phyloP scores from a whole-genome alignment of 75 land plant species.

The Sequoiadendron giganteum region DNA sequence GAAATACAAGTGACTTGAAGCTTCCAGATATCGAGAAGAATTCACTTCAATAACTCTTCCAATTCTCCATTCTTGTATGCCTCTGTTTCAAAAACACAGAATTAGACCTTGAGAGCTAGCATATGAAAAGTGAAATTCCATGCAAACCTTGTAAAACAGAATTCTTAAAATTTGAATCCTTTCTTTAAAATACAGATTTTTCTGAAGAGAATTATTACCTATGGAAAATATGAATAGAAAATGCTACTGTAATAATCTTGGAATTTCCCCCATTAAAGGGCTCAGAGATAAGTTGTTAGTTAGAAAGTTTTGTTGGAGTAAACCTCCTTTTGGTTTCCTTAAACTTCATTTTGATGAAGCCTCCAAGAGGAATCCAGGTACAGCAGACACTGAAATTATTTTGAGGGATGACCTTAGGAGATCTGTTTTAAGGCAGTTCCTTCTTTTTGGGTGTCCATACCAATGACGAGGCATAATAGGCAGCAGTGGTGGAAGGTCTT shows the following conservation, averaged over 20 bases:
- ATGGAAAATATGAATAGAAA: background rate
- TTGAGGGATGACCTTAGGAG: too few relatives aligned
- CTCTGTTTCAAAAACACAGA: constrained; percentile 6
- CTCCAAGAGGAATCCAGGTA: too few relatives aligned
- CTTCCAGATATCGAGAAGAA: background rate
- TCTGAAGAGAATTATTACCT: background rate
- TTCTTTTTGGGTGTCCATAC: too few relatives aligned
- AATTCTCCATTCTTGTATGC: constrained; percentile 12
- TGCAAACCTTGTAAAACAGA: background rate
- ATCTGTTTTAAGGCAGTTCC: too few relatives aligned
- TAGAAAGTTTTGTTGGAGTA: too few relatives aligned
- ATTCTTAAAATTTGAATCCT: background rate
- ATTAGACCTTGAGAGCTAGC: background rate
- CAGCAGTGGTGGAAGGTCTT: too few relatives aligned
- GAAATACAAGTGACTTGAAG: background rate
- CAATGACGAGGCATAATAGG: too few relatives aligned
- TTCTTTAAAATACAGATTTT: background rate
- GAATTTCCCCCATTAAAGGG: background rate
- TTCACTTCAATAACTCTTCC: background rate
- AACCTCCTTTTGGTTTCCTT: too few relatives aligned
- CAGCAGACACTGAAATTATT: too few relatives aligned
- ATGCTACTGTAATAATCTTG: background rate
- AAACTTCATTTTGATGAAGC: too few relatives aligned
- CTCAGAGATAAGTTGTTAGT: too few relatives aligned
- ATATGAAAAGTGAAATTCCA: background rate